Evolutionary conservation across 2,329 filamentous ascomycete genomes (phyloP).

Genomic region (Colletotrichum trifolii): DNA sequence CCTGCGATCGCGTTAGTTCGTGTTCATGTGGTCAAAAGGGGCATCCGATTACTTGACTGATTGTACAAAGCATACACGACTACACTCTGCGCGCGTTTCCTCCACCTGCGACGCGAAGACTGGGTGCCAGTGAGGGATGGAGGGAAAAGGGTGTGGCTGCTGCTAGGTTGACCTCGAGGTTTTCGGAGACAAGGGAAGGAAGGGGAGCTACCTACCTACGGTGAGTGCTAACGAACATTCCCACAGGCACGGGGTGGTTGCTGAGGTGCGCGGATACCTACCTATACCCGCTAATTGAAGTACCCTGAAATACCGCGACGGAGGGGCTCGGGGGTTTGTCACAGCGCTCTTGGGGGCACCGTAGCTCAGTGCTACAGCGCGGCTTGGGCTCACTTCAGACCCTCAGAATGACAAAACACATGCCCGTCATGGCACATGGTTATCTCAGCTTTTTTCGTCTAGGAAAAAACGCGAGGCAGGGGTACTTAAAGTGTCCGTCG

Average conservation of each 20-base stretch:
- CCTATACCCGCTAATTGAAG: too few species aligned
- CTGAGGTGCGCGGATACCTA: constrained; percentile 2
- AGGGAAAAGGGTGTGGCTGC: constrained; percentile 39
- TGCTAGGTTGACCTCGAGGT: constrained; percentile 38
- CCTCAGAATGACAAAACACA: too few species aligned
- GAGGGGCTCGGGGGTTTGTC: constrained; percentile 21
- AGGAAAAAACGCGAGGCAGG: too few species aligned
- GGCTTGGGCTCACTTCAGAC: too few species aligned
- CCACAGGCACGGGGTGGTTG: constrained; percentile 9
- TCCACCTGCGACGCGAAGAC: constrained; percentile 40
- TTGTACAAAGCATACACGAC: constrained; percentile 38
- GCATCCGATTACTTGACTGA: constrained; percentile 38
- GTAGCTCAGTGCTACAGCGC: constrained; percentile 31
- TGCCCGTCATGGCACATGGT: too few species aligned
- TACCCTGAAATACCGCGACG: background rate
- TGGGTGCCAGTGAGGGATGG: constrained; percentile 34
- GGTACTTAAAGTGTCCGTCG: too few species aligned
- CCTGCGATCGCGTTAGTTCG: constrained; percentile 31
- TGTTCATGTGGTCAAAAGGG: constrained; percentile 1
- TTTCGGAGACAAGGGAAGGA: constrained; percentile 40
- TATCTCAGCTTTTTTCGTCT: too few species aligned
- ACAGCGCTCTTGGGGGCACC: constrained; percentile 26
- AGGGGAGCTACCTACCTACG: constrained; percentile 17
- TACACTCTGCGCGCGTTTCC: constrained; percentile 41
- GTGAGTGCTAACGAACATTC: too few species aligned